Evolutionary conservation across 495 filamentous ascomycete species (phyloP).

Genomic region (Trichoderma parareesei): DNA sequence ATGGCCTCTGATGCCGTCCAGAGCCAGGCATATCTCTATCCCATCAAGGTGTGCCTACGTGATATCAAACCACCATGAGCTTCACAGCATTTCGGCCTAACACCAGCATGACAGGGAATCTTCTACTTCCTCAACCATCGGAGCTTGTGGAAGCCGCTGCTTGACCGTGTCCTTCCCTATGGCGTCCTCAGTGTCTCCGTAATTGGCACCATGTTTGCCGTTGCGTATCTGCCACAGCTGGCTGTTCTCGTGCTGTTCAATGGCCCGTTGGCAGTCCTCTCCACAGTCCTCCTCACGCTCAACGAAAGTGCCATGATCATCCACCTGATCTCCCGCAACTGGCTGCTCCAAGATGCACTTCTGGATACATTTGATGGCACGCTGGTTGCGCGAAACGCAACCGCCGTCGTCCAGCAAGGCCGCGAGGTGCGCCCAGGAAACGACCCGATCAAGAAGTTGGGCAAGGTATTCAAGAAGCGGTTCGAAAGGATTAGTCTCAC

Average conservation of each 20-base stretch:
- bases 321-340: slow-evolving; percentile 62
- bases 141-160: slow-evolving; percentile 59
- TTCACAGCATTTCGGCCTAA: neutral
- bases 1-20: slow-evolving; percentile 54
- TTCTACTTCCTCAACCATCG: slow-evolving; percentile 65
- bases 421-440: slow-evolving; percentile 57
- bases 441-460: slow-evolving; percentile 61
- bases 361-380: slow-evolving; percentile 90
- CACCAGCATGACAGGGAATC: slow-evolving; percentile 42
- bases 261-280: slow-evolving; percentile 74
- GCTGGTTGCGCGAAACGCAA: slow-evolving; percentile 49
- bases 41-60: slow-evolving; percentile 54
- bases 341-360: slow-evolving; percentile 69
- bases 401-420: slow-evolving; percentile 55
- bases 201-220: slow-evolving; percentile 70
- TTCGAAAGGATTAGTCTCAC: slow-evolving; percentile 58
- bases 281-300: slow-evolving; percentile 68
- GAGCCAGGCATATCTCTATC: slow-evolving; percentile 78
- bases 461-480: slow-evolving; percentile 62
- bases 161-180: slow-evolving; percentile 59
- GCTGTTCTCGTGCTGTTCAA: slow-evolving; percentile 74
- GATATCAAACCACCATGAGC: neutral
- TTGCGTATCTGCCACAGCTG: slow-evolving; percentile 86
- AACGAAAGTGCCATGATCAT: slow-evolving; percentile 76
- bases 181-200: slow-evolving; percentile 59